Evolutionary conservation across 2,329 filamentous ascomycete species (phyloP).

Genomic region (Xylaria polymorpha): DNA sequence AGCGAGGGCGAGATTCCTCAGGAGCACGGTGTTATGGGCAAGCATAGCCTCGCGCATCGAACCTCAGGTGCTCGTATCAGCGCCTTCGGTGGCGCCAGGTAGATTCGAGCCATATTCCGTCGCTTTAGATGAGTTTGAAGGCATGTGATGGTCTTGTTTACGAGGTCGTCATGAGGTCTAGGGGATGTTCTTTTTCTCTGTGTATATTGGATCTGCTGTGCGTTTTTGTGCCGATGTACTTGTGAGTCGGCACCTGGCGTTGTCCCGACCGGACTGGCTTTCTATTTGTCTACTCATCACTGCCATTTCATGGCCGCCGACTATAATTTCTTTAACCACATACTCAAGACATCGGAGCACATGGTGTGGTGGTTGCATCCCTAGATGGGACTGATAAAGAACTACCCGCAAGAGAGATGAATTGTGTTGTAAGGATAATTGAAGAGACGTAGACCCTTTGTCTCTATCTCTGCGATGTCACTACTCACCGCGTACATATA

Average conservation of each 20-base stretch:
- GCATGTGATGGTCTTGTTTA: slow-evolving; percentile 16
- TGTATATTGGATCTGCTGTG: slow-evolving; percentile 40
- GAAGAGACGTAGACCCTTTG: slow-evolving; percentile 18
- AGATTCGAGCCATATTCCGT: slow-evolving; percentile 47
- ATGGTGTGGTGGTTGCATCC: slow-evolving; percentile 19
- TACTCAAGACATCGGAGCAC: slow-evolving; percentile 22
- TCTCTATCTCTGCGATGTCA: slow-evolving; percentile 12
- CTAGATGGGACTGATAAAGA: slow-evolving; percentile 27
- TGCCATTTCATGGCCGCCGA: slow-evolving; percentile 33
- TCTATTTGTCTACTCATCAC: slow-evolving; percentile 33
- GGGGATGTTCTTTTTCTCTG: slow-evolving; percentile 25
- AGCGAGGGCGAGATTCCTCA: slow-evolving; percentile 65
- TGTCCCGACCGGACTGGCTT: slow-evolving; percentile 36
- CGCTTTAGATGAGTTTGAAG: neutral
- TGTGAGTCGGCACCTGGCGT: slow-evolving; percentile 34
- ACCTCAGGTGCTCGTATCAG: slow-evolving; percentile 73
- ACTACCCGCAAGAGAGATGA: slow-evolving; percentile 15
- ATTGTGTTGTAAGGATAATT: slow-evolving; percentile 16
- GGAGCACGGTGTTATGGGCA: slow-evolving; percentile 64
- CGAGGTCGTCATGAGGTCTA: slow-evolving; percentile 7
- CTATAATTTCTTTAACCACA: slow-evolving; percentile 32
- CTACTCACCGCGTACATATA: slow-evolving; percentile 21
- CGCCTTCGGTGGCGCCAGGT: slow-evolving; percentile 66
- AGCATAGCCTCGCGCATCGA: slow-evolving; percentile 71
- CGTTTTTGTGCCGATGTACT: slow-evolving; percentile 32